Conservation (phyloP, 1,284 basidiomycete species). For the Sparassis latifolia region DNA sequence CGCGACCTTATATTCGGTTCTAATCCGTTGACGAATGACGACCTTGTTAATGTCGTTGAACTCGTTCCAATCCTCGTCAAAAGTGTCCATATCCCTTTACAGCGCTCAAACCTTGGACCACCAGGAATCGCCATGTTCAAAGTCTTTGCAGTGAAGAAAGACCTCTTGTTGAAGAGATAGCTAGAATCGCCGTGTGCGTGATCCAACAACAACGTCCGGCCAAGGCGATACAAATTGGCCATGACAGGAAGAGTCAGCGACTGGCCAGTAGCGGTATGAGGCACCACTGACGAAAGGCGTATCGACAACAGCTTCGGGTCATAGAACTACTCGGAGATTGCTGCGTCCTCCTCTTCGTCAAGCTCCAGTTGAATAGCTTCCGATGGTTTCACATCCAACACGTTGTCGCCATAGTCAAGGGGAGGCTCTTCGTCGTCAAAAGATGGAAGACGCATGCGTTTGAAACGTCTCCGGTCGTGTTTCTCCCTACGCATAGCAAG, state of each 20-base stretch:
- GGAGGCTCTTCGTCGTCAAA: constrained; percentile 99
- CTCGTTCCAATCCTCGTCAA: constrained; percentile 99
- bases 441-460: constrained; percentile 99
- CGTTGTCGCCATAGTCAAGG: constrained; percentile 97
- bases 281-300: constrained; percentile 86
- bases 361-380: constrained; percentile 98
- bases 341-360: constrained; percentile 87
- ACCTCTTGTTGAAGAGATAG: constrained; percentile 96
- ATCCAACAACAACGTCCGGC: constrained; percentile 89
- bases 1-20: constrained; percentile 98
- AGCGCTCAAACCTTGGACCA: constrained; percentile 95
- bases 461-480: constrained; percentile 97
- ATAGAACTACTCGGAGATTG: constrained; percentile 99
- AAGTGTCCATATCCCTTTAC: constrained; percentile 93
- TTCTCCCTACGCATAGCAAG: constrained; percentile 99
- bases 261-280: constrained; percentile 94
- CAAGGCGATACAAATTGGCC: constrained; percentile 95
- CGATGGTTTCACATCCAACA: constrained; percentile 95
- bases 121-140: constrained; percentile 98
- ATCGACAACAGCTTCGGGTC: constrained; percentile 93
- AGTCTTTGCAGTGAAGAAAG: constrained; percentile 97
- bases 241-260: constrained; percentile 89
- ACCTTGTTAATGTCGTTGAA: constrained; percentile 99
- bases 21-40: constrained; percentile 97
- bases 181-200: constrained; percentile 85